Percentiles rank a stretch among this genome's conserved stretches.
Evolutionary conservation across 2,329 filamentous ascomycete genomes (phyloP).

Genomic region (Ramularia endophylla): DNA sequence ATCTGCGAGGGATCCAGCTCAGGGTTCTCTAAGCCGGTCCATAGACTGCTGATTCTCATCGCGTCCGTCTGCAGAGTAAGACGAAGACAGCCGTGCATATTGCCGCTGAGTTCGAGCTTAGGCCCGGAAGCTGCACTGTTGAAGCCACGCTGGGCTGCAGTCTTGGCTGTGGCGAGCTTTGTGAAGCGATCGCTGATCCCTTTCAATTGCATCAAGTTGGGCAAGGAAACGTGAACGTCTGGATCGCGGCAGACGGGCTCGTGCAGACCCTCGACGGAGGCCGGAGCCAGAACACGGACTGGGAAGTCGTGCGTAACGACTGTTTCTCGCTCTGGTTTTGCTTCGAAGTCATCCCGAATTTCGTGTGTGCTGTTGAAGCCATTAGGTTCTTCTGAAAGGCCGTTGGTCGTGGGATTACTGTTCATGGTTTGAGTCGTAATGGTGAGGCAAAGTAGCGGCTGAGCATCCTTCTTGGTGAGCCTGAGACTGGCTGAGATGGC

Average conservation of each 20-base stretch:
- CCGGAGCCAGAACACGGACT: constrained; percentile 79
- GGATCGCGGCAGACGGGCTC: constrained; percentile 87
- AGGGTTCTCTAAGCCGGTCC: constrained; percentile 81
- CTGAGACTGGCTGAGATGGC: constrained; percentile 77
- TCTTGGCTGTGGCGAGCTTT: constrained; percentile 58
- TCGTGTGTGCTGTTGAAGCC: constrained; percentile 15
- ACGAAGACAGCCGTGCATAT: constrained; percentile 85
- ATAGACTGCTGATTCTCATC: constrained; percentile 76
- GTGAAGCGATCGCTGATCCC: constrained; percentile 94
- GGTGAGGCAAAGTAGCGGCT: constrained; percentile 83
- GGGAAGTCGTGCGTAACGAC: constrained; percentile 93
- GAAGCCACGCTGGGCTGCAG: constrained; percentile 34
- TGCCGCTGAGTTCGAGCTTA: constrained; percentile 80
- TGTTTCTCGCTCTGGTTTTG: constrained; percentile 72
- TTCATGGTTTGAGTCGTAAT: constrained; percentile 69
- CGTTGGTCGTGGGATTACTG: constrained; percentile 37
- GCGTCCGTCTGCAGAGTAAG: constrained; percentile 77
- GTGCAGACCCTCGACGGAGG: constrained; percentile 84
- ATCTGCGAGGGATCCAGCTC: constrained; percentile 75
- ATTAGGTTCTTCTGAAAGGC: constrained; percentile 31
- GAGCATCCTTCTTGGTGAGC: constrained; percentile 84
- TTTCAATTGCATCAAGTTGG: constrained; percentile 81
- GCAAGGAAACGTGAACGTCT: constrained; percentile 89
- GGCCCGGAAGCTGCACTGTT: constrained; percentile 36
- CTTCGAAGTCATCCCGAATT: constrained; percentile 40